Conservation (phyloP, 2,329 filamentous ascomycete genomes). For the Bipolaris victoriae region DNA sequence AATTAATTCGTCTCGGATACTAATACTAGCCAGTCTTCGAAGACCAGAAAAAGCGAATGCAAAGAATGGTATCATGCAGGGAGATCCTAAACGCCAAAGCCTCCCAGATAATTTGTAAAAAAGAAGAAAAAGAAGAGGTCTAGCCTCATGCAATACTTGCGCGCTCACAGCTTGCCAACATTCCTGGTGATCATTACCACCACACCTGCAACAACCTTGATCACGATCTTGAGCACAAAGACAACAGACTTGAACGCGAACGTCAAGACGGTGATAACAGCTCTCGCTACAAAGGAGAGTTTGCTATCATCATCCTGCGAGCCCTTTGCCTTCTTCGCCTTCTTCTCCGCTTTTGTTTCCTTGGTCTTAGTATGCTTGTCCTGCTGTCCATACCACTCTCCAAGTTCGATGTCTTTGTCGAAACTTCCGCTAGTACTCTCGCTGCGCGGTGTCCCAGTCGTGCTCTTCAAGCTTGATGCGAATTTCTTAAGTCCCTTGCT, state of each 20-base stretch:
- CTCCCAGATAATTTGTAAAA: background rate
- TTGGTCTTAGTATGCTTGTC: conserved; percentile 17
- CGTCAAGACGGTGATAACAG: conserved; percentile 48
- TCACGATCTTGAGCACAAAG: conserved; percentile 49
- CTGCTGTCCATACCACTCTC: conserved; percentile 48
- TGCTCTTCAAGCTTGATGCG: conserved; percentile 23
- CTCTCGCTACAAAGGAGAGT: conserved; percentile 49
- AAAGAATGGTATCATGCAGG: conserved; percentile 17
- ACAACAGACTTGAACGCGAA: conserved; percentile 53
- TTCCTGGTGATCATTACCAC: conserved; percentile 48
- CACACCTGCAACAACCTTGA: conserved; percentile 51
- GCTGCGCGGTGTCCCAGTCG: conserved; percentile 17
- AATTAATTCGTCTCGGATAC: background rate
- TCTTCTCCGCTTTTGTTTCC: conserved; percentile 30
- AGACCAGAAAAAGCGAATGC: conserved; percentile 4
- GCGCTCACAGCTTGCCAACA: conserved; percentile 42
- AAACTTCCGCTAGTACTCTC: conserved; percentile 28
- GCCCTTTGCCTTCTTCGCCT: conserved; percentile 32
- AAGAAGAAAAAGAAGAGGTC: background rate
- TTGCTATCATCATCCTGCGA: conserved; percentile 41
- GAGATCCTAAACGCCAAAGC: background rate
- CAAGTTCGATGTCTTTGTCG: conserved; percentile 49
- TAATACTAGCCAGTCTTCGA: conserved; percentile 1
- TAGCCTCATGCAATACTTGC: background rate
- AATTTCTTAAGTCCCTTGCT: conserved; percentile 34